A percentile compares a stretch with the other conserved stretches of the same genome.
phyloP scores from a whole-genome alignment of 768 basidiomycete genomes.

The Leccinum variicolor region DNA sequence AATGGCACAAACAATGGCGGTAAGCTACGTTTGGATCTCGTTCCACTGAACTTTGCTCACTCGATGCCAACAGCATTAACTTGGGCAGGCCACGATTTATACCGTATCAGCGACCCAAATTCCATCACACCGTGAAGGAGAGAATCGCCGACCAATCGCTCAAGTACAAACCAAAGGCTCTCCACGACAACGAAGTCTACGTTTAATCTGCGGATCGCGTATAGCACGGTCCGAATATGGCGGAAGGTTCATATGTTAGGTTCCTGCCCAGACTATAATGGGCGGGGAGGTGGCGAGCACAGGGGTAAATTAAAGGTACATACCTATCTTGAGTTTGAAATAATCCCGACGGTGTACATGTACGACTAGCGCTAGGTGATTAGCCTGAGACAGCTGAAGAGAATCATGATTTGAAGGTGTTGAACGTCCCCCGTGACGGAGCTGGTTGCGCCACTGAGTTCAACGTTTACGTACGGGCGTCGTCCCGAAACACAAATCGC shows the following conservation, averaged over 20 bases:
- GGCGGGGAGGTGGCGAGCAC: no score
- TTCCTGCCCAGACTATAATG: no score
- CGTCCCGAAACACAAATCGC: neutral
- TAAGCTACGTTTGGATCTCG: slow-evolving; percentile 37
- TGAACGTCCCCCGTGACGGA: no score
- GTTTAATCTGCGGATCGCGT: slow-evolving; percentile 17
- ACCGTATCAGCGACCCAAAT: slow-evolving; percentile 42
- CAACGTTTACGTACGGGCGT: slow-evolving; percentile 16
- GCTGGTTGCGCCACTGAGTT: slow-evolving; percentile 10
- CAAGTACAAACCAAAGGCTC: slow-evolving; percentile 58
- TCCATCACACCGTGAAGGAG: slow-evolving; percentile 62
- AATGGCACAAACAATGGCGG: slow-evolving; percentile 55
- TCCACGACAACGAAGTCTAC: slow-evolving; percentile 46
- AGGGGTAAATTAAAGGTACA: no score
- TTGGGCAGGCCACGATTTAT: slow-evolving; percentile 57
- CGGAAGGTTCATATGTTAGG: no score
- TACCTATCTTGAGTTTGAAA: no score
- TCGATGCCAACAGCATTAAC: slow-evolving; percentile 32
- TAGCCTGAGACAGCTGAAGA: no score
- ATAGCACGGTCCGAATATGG: no score
- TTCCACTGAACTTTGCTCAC: neutral
- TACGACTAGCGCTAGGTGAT: no score
- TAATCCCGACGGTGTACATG: no score
- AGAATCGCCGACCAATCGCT: slow-evolving; percentile 47
- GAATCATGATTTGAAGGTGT: no score